Evolutionary conservation across 768 basidiomycete species (phyloP).

Genomic region (Boletus coccyginus): DNA sequence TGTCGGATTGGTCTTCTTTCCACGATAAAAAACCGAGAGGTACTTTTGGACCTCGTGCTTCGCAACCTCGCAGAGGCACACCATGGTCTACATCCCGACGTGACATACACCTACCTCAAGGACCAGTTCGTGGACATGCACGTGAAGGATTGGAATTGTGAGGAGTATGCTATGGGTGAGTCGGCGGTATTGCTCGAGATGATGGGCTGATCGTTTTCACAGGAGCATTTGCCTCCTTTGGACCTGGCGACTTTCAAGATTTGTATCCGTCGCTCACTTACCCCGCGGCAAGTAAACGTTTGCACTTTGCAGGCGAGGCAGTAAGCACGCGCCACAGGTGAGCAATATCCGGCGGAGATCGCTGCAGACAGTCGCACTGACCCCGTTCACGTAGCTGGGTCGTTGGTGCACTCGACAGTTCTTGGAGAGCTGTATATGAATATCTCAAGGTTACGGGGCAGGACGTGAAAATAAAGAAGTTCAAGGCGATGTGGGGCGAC

Average conservation of each 20-base stretch:
- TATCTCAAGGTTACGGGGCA: constrained; percentile 19
- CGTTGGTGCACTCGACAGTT: constrained; percentile 37
- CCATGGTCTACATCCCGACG: background rate
- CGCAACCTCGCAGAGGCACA: constrained; percentile 9
- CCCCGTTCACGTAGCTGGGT: constrained; percentile 30
- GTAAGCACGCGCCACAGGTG: constrained; percentile 37
- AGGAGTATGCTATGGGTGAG: constrained; percentile 36
- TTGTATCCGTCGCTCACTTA: constrained; percentile 30
- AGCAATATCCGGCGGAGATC: constrained; percentile 5
- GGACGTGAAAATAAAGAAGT: constrained; percentile 6
- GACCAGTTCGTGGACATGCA: constrained; percentile 13
- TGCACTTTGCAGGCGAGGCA: constrained; percentile 13
- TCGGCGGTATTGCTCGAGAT: background rate
- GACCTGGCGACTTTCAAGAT: constrained; percentile 35
- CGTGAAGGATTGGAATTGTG: constrained; percentile 34
- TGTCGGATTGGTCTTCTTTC: background rate
- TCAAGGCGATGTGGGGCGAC: constrained; percentile 27
- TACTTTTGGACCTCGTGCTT: constrained; percentile 3
- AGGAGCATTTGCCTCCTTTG: constrained; percentile 40
- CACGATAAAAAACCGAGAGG: background rate
- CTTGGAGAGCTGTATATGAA: constrained; percentile 33
- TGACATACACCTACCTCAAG: constrained; percentile 3
- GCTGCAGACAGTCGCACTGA: background rate
- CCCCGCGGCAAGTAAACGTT: constrained; percentile 22
- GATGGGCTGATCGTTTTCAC: background rate